Evolutionary conservation across 257 asterid genomes (phyloP).

Genomic region (Handroanthus guayacan): DNA sequence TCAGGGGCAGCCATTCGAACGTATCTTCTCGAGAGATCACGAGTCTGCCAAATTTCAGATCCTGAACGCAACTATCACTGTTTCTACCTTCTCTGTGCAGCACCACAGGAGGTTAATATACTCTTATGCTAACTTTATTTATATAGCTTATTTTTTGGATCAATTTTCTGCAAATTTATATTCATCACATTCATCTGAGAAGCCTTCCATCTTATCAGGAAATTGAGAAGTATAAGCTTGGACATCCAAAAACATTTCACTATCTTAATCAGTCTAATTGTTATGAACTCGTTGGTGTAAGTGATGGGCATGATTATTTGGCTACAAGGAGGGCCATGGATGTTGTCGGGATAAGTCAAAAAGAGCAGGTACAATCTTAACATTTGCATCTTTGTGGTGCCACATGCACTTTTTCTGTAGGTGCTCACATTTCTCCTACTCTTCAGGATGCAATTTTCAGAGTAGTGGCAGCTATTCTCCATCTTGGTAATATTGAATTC

Average conservation of each 20-base stretch:
- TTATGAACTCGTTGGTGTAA: constrained; percentile 80
- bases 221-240: constrained; percentile 82
- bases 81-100: constrained; percentile 96
- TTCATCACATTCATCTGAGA: constrained; percentile 32
- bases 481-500: constrained; percentile 88
- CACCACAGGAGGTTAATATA: constrained; percentile 81
- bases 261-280: constrained; percentile 95
- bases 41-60: constrained; percentile 97
- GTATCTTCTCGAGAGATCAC: constrained; percentile 96
- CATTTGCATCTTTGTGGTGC: constrained; percentile 27
- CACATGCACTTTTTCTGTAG: neutral
- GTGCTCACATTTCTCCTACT: constrained; percentile 34
- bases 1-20: constrained; percentile 99
- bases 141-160: constrained; percentile 31
- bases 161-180: constrained; percentile 13
- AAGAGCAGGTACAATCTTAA: constrained; percentile 74
- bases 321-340: constrained; percentile 99
- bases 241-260: constrained; percentile 78
- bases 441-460: constrained; percentile 95
- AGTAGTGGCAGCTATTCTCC: constrained; percentile 96
- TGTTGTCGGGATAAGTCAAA: constrained; percentile 88
- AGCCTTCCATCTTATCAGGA: constrained; percentile 65
- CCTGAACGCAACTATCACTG: constrained; percentile 98
- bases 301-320: constrained; percentile 91
- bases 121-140: constrained; percentile 21